Percentiles rank a stretch among this genome's conserved stretches.
These are phyloP conservation scores for Sorghum bicolor DNA, from an alignment of 176 grass and related monocot species.

Conservation along the genomic window Sorghum_bicolor_NCBIv3 NC_012872.2:69798001-69798500, in stretches of 20 bases:
- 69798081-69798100: slow-evolving; percentile 37
- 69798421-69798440: slow-evolving; percentile 24
- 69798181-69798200: background rate
- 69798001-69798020: background rate
- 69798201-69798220: slow-evolving; percentile 18
- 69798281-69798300: background rate
- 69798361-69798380: background rate
- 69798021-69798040: slow-evolving; percentile 1
- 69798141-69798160: slow-evolving; percentile 21
- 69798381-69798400: background rate
- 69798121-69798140: slow-evolving; percentile 42
- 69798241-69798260: slow-evolving; percentile 29
- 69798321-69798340: slow-evolving; percentile 15
- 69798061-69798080: background rate
- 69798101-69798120: slow-evolving; percentile 27
- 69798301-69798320: slow-evolving; percentile 14
- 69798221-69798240: background rate
- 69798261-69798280: slow-evolving; percentile 29
- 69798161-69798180: slow-evolving; percentile 17
- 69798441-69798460: background rate
- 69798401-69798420: background rate
- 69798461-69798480: background rate
- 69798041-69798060: slow-evolving; percentile 9
- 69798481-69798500: background rate
- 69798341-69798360: background rate